Evolutionary conservation across 2,329 filamentous ascomycete genomes (phyloP), one percentile per base, ranked within the genome.

Genomic region (Tolypocladium tropicale): DNA sequence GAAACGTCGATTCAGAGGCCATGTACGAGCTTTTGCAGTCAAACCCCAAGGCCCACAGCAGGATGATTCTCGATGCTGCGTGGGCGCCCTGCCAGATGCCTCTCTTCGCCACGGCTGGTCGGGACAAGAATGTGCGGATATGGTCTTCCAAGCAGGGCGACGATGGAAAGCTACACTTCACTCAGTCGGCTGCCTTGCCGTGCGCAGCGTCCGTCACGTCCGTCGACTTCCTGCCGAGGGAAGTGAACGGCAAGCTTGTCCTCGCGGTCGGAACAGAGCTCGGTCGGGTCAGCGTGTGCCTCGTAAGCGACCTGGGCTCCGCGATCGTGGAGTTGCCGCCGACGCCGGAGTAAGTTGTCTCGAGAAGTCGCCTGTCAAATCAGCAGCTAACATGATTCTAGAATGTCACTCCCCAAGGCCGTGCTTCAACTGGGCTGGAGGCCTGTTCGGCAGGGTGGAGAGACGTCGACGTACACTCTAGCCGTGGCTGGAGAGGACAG

Each of bases 41-140:
- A 3, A 90, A 95, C 64, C 81, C 84, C 2, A 96, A 95, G 72
- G 93, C 89, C 0, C 94, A 99, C 70, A 80, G 88, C 4, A 79
- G 94, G 57, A 97, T 99, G 91, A 92, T 99, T 50, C 78, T 97
- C 16, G 90, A 91, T 67, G 88, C 85, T 1, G 83, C 89, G 2
- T 99, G 94, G 93, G 85, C 87, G 1, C 86, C 87, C 1, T 32
- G 78, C 69, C 61, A 65, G 70, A 79, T 32, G 3, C 65, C 71
- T 11, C 67, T 78, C 11, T 99, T 99, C 70, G 88, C 88, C 14
- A 99, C 94, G 0, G 93, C 92, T 1, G 90, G 92, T 3, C 80
- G 94, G 63, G 94, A 99, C 71, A 97, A 95, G 74, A 80, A 79
- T 30, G 85, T 95, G 39, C 89, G 88, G 66, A 66, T 92, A 48